Conservation (phyloP, 1,284 basidiomycete genomes). For the Trametes sp. region DNA sequence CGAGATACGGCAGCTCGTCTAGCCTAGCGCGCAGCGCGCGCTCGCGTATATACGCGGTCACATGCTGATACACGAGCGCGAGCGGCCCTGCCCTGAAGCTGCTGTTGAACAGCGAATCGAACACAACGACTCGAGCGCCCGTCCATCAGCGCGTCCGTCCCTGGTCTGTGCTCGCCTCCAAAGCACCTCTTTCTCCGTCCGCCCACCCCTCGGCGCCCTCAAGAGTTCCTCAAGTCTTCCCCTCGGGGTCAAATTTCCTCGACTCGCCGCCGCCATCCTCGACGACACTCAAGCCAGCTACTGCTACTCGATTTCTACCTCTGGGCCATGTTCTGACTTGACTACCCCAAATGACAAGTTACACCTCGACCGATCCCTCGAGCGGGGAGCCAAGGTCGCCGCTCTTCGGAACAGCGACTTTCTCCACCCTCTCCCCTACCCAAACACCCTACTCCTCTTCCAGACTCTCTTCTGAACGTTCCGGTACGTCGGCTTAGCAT, state of each 20-base stretch:
- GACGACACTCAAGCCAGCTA: background rate
- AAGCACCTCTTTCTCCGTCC: constrained; percentile 15
- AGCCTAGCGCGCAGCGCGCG: background rate
- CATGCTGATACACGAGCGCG: constrained; percentile 33
- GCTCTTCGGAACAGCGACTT: constrained; percentile 58
- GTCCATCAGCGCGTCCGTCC: constrained; percentile 7
- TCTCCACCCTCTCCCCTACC: constrained; percentile 53
- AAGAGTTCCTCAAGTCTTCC: background rate
- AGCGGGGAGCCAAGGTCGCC: constrained; percentile 53
- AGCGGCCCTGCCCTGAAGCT: constrained; percentile 27
- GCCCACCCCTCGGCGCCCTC: constrained; percentile 12
- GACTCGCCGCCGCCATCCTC: background rate
- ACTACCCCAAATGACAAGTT: constrained; percentile 31
- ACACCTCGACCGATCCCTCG: constrained; percentile 41
- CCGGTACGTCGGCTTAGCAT: constrained; percentile 12
- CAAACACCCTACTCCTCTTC: constrained; percentile 54
- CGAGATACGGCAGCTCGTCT: too few relatives aligned
- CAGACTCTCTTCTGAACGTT: constrained; percentile 45
- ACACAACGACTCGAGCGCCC: constrained; percentile 18
- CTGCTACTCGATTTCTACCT: background rate
- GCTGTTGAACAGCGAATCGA: constrained; percentile 31
- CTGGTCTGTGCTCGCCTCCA: background rate
- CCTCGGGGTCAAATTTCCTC: background rate
- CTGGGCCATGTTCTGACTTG: constrained; percentile 26
- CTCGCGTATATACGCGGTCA: constrained; percentile 23